Evolutionary conservation across 1,284 basidiomycete species (phyloP), one percentile per base, ranked within the genome.

Genomic region (Dichomitus squalens): DNA sequence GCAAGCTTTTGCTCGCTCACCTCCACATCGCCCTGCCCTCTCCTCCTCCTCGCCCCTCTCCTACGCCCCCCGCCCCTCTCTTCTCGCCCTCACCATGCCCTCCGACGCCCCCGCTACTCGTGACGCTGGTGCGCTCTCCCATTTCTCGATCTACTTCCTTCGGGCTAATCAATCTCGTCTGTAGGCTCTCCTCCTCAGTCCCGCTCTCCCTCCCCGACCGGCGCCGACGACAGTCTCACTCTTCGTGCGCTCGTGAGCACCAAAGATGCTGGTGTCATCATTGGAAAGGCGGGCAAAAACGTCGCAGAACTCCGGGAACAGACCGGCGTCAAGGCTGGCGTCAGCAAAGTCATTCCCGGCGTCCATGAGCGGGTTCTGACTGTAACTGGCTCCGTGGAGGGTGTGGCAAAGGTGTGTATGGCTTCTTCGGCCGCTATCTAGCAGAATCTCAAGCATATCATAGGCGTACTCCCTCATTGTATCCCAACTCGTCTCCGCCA

Each of bases 331-430:
- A 98, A 96, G 80, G 96, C 96, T 59, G 96, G 96, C 70, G 96
- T 99, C 73, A 95, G 90, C 84, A 98, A 98, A 77, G 96, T 98
- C 79, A 95, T 97, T 60, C 88, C 88, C 55, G 96, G 96, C 67
- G 95, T 99, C 61, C 95, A 97, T 74, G 96, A 99, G 78, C 92
- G 96, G 68, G 95, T 98, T 68, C 87, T 99, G 72, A 95, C 91
- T 69, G 92, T 98, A 74, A 90, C 86, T 60, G 96, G 96, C 60
- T 86, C 92, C 52, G 88, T 96, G 67, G 93, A 97, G 67, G 89
- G 87, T 63, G 92, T 98, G 64, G 89, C 96, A 66, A 93, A 95
- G 82, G 93, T 91, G 62, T 49, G 79, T 27, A 51, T 8, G 35
- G 48, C 48, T 49, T 38, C 53, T 36, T 52, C 35, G 44, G 49